Conservation (phyloP, 345 rosid species). For the Erucastrum elatum region DNA sequence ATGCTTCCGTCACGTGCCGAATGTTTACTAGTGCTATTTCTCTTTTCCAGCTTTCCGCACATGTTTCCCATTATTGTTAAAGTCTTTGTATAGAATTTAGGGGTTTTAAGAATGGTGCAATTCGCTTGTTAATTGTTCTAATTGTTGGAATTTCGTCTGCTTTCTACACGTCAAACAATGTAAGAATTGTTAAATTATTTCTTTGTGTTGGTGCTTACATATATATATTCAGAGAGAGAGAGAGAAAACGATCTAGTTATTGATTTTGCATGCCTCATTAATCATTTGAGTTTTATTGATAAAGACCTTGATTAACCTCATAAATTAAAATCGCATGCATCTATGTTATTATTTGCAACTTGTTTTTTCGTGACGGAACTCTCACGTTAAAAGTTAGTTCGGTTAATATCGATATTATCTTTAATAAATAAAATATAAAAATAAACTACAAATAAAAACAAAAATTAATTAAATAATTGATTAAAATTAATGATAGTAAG, state of each 20-base stretch:
- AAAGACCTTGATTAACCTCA: neutral
- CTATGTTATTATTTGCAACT: too few species aligned
- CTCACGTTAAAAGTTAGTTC: too few species aligned
- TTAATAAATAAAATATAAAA: too few species aligned
- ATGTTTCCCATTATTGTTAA: conserved; percentile 21
- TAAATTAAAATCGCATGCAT: neutral
- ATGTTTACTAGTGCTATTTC: neutral
- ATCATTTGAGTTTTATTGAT: neutral
- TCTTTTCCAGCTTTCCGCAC: conserved; percentile 11
- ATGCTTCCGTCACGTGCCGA: neutral
- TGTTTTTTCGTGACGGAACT: too few species aligned
- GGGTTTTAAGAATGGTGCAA: neutral
- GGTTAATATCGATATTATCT: too few species aligned
- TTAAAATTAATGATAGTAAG: too few species aligned
- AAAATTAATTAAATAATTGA: too few species aligned
- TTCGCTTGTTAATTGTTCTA: neutral
- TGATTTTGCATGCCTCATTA: conserved; percentile 1
- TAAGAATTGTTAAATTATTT: neutral
- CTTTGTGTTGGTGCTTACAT: neutral
- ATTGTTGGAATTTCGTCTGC: neutral
- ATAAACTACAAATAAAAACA: too few species aligned
- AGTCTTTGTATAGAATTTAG: neutral
- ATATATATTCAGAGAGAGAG: neutral
- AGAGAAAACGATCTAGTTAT: neutral
- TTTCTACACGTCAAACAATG: neutral